phyloP scores from a whole-genome alignment of 352 stramenopile species.

The Phytophthora macrochlamydospora region DNA sequence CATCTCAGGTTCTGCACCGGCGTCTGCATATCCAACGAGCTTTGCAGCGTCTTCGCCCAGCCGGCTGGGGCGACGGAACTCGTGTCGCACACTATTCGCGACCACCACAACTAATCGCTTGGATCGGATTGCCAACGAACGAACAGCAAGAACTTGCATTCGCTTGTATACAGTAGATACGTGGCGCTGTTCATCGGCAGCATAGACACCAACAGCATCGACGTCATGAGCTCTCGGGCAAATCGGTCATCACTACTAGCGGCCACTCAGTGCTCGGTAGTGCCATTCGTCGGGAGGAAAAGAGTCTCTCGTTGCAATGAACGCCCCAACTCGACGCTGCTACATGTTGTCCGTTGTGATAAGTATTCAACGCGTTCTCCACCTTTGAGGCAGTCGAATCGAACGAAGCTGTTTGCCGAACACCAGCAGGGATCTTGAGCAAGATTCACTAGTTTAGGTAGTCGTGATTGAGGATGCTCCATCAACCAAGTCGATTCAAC shows the following conservation, averaged over 20 bases:
- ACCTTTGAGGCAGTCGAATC: no score
- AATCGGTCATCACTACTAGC: neutral
- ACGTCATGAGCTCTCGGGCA: conserved; percentile 1
- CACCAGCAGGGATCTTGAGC: no score
- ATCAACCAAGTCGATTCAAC: no score
- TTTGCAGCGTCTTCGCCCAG: neutral
- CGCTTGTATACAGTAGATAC: neutral
- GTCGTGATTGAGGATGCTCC: no score
- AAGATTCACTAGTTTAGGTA: no score
- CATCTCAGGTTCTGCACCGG: neutral
- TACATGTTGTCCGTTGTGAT: no score
- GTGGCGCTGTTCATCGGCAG: neutral
- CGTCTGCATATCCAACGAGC: neutral
- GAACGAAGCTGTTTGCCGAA: no score
- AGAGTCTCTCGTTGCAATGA: neutral
- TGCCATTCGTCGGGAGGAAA: neutral
- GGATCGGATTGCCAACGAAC: neutral
- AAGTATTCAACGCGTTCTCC: no score
- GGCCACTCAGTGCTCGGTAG: neutral
- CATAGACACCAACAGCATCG: neutral
- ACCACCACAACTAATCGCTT: neutral
- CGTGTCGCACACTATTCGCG: neutral
- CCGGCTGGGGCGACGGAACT: neutral
- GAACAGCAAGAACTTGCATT: neutral
- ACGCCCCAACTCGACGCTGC: neutral